phyloP scores from a whole-genome alignment of 2,329 filamentous ascomycete genomes.

The Colletotrichum sp. region DNA sequence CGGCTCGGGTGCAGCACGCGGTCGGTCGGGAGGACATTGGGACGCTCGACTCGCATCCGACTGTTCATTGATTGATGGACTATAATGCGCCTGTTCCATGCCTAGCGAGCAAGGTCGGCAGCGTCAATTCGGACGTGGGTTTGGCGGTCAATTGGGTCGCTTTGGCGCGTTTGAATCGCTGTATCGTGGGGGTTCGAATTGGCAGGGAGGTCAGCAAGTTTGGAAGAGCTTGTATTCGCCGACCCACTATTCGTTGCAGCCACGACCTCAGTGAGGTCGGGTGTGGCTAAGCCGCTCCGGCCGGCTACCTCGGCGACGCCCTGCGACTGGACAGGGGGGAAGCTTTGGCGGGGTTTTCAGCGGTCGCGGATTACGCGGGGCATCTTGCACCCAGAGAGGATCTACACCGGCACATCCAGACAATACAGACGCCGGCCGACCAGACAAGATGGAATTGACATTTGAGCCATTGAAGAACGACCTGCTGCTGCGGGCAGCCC shows the following conservation, averaged over 20 bases:
- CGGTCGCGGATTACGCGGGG: neutral
- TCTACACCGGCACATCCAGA: conserved; percentile 14
- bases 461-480: conserved; percentile 94
- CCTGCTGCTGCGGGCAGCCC: conserved; percentile 85
- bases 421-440: conserved; percentile 12
- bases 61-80: neutral
- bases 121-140: neutral
- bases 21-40: conserved; percentile 24
- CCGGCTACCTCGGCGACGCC: neutral
- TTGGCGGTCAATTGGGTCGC: neutral
- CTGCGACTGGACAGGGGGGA: neutral
- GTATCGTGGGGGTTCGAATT: neutral
- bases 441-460: conserved; percentile 64
- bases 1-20: conserved; percentile 54
- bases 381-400: neutral
- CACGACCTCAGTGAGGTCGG: neutral
- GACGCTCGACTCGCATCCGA: neutral
- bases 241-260: neutral
- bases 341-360: conserved; percentile 22
- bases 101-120: neutral
- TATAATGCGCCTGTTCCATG: neutral
- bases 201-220: neutral
- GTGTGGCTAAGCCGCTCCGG: neutral
- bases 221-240: neutral
- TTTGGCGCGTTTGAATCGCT: neutral